Base-by-base conservation (phyloP, 1,139 yeast genomes). In the Suhomyces terraborum region DNA sequence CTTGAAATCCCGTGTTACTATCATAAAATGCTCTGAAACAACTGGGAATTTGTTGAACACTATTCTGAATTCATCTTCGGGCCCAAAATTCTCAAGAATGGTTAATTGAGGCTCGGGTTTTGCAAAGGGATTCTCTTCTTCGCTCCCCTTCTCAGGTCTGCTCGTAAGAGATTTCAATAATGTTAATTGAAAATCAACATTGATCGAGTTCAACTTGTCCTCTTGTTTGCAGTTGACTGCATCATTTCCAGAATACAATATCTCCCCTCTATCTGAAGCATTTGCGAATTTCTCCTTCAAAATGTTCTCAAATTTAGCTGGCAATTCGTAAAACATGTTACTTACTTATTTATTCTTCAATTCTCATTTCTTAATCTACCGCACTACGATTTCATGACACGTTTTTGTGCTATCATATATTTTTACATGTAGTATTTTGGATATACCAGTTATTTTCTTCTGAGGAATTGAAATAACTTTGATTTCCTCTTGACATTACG, bases 31-130 rank as follows among this genome's bases (percentile, higher is more conserved):
- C 53, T 80, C 76, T 28, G 88, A 80, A 5, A 84, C 79, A 28
- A 89, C 84, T 2, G 97, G 95, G 61, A 75, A 93, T 62, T 91
- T 91, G 69, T 93, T 93, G 51, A 88, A 73, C 4, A 91, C 80
- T 22, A 91, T 61, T 51, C 80, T 73, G 55, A 82, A 82, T 38
- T 81, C 80, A 16, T 67, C 66, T 3, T 61, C 43, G 3, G 55
- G 56, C 2, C 80, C 81, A 50, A 72, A 76, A 36, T 74, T 68
- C 7, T 75, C 76, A 26, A 79, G 55, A 3, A 93, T 75, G 0
- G 91, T 78, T 38, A 91, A 67, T 48, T 79, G 84, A 4, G 88
- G 86, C 50, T 87, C 96, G 0, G 95, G 94, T 12, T 80, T 77
- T 36, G 77, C 76, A 66, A 93, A 93, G 1, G 98, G 98, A 55